Percentiles rank a stretch among this genome's conserved stretches.
phyloP scores from a whole-genome alignment of 257 asterid genomes.

The Asclepias syriaca region DNA sequence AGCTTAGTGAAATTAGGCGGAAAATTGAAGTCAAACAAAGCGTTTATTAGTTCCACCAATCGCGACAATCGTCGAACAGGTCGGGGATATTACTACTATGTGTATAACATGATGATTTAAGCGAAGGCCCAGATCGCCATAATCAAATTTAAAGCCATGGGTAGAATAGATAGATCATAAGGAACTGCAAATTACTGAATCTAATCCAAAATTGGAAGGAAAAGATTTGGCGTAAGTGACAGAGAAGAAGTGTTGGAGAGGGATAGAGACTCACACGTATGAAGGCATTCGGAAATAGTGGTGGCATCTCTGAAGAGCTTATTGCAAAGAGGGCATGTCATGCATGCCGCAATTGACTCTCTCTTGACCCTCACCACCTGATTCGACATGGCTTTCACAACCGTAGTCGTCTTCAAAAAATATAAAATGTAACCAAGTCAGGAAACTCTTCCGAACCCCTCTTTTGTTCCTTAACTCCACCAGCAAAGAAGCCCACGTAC shows the following conservation, averaged over 20 bases:
- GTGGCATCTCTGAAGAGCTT: slow-evolving; percentile 89
- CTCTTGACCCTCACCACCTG: slow-evolving; percentile 72
- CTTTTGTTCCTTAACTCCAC: slow-evolving; percentile 10
- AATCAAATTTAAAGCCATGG: background rate
- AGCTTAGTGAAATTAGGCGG: slow-evolving; percentile 9
- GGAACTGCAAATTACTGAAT: background rate
- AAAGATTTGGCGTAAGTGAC: background rate
- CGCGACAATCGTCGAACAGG: background rate
- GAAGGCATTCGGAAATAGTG: slow-evolving; percentile 92
- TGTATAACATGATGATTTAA: slow-evolving; percentile 6
- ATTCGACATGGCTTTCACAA: slow-evolving; percentile 64
- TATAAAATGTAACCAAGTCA: background rate
- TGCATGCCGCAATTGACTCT: slow-evolving; percentile 84
- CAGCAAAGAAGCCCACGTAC: slow-evolving; percentile 12
- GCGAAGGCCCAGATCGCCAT: slow-evolving; percentile 12
- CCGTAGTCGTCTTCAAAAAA: background rate
- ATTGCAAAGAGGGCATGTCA: slow-evolving; percentile 94
- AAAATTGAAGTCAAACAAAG: slow-evolving; percentile 19
- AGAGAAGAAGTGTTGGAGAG: background rate
- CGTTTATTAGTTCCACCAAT: background rate
- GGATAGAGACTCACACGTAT: slow-evolving; percentile 66
- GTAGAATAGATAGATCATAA: slow-evolving; percentile 18
- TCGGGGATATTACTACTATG: background rate
- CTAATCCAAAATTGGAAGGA: slow-evolving; percentile 10
- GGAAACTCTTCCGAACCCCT: background rate